Conservation (phyloP, 1,284 basidiomycete species). For the Tremellales sp. region DNA sequence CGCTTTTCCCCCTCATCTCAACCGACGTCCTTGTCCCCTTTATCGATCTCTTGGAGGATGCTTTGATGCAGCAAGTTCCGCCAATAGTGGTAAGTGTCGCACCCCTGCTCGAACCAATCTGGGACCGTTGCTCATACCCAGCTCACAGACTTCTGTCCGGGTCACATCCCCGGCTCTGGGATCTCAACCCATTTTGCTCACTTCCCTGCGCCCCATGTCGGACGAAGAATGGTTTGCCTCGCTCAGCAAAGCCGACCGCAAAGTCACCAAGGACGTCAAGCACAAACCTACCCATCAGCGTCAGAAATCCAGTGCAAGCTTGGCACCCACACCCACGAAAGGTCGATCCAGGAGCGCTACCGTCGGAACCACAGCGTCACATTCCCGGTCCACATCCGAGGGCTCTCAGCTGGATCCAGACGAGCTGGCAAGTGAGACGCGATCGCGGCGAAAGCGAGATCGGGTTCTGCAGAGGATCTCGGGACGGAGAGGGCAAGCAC, state of each 20-base stretch:
- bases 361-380: not conserved
- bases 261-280: not conserved
- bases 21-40: slow-evolving; percentile 49
- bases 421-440: slow-evolving; percentile 8
- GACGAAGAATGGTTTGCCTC: slow-evolving; percentile 48
- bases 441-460: slow-evolving; percentile 26
- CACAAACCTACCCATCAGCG: not conserved
- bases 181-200: slow-evolving; percentile 41
- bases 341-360: not conserved
- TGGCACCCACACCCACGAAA: not conserved
- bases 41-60: slow-evolving; percentile 49
- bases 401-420: slow-evolving; percentile 1
- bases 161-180: slow-evolving; percentile 41
- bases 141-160: slow-evolving; percentile 41
- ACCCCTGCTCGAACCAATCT: not conserved
- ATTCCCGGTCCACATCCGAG: not conserved
- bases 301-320: too few relatives aligned
- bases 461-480: slow-evolving; percentile 21
- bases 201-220: slow-evolving; percentile 37
- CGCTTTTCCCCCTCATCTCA: slow-evolving; percentile 46
- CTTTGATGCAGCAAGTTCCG: slow-evolving; percentile 44
- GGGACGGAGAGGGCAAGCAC: slow-evolving; percentile 10
- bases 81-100: slow-evolving; percentile 38
- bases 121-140: not conserved
- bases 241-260: slow-evolving; percentile 18